Conservation (phyloP, 495 filamentous ascomycete genomes). For the Lophiotrema nucula region DNA sequence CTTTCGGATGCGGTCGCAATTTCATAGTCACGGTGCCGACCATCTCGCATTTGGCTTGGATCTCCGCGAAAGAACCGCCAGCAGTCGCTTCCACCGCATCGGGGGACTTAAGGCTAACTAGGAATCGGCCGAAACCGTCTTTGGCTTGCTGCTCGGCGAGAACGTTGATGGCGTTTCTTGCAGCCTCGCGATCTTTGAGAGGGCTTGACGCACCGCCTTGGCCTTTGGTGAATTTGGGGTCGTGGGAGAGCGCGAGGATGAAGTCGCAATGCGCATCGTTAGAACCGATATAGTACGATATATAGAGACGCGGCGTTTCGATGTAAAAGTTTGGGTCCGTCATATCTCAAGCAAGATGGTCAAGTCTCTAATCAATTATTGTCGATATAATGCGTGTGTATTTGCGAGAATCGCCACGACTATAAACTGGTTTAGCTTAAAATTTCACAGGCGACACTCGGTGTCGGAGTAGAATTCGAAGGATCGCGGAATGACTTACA, state of each 20-base stretch:
- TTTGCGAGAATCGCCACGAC: no score
- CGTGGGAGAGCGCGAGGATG: not conserved
- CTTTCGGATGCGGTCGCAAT: not conserved
- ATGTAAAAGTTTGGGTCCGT: slow-evolving; percentile 5
- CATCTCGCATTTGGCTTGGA: no score
- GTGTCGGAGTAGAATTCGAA: no score
- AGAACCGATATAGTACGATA: not conserved
- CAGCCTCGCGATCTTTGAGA: not conserved
- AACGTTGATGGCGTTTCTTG: not conserved
- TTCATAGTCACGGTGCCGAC: not conserved
- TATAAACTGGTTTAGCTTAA: no score
- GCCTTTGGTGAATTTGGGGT: not conserved
- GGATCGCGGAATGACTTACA: no score
- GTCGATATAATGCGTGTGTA: no score
- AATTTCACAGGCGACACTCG: no score
- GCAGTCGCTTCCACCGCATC: not conserved
- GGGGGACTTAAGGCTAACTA: not conserved
- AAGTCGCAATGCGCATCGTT: not conserved
- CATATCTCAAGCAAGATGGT: no score
- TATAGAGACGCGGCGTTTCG: not conserved
- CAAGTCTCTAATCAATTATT: no score
- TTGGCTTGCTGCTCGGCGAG: not conserved
- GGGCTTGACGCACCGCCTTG: not conserved
- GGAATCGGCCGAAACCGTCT: not conserved
- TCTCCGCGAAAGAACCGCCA: no score